Base-by-base conservation (phyloP, 176 grass and related monocot species). In the Stipa capillata region DNA sequence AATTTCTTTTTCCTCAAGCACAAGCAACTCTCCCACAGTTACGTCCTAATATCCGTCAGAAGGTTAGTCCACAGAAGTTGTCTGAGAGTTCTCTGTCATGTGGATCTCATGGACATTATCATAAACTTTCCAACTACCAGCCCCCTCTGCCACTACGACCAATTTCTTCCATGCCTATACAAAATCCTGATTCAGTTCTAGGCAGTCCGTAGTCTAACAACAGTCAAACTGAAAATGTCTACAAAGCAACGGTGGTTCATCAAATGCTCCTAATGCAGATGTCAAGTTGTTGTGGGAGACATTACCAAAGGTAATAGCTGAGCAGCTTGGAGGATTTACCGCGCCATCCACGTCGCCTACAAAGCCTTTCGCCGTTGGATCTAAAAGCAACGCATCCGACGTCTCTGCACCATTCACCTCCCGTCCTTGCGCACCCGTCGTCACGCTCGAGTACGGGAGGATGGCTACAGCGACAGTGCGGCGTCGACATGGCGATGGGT, bases 71-170 rank as follows among this genome's bases (percentile, higher is more conserved):
- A 55, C 76, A 49, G 4, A 86, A 73, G 24, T 67, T 77, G 29
- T 53, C 73, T 43, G 91, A 93, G 31, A 54, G 39, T 79, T 85
- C 87, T 74, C 0, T 79, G 39, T 73, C 84, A 56, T 74, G 73
- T 79, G 85, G 78, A 57, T 87, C 75, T 32, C 75, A 57, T 75
- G 69, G 84, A 50, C 78, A 90, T 71, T 79, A 90, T 57, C 83
- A 61, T 74, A 90, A 75, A 31, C 4, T 78, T 90, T 69, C 59
- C 59, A 91, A 74, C 52, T 90, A 74, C 79, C 90, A 98, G 56
- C 95, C 87, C 53, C 95, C 95, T 83, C 69, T 98, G 69, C 95
- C 95, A 71, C 88, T 92, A n/a, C 92, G 88, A 60, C 87, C 95
- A 77, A 50, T 28, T 81, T 61, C 69, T 83, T 87, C 83, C 20